Base-by-base conservation (phyloP, 2,329 filamentous ascomycete genomes). In the Nemania sp. region DNA sequence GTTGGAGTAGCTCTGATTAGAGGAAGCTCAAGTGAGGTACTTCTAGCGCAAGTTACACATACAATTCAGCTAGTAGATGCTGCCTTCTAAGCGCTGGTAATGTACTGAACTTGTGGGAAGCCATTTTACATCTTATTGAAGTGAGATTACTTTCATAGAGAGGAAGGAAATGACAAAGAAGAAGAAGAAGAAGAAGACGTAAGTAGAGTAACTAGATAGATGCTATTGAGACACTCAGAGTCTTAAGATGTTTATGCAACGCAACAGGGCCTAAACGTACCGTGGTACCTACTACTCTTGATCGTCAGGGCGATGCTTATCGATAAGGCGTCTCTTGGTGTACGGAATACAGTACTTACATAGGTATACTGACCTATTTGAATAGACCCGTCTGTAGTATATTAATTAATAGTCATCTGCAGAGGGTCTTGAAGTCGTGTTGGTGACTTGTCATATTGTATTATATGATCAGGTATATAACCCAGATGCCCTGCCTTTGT, bases 41-140 rank as follows among this genome's bases (percentile, higher is more conserved):
- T 51, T 53, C 49, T 18, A 47, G 43, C 27, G 41, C 61, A 43
- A 57, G 26, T 56, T 53, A 26, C 58, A 82, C 90, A 73, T 84
- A 96, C 93, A 95, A 96, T 82, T 96, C 93, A 67, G 93, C 86
- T 47, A 94, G 85, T 57, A 96, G 86, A 77, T 94, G 91, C 79
- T 96, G 92, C 79, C 87, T 89, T 75, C 91, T 88, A 76, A 94
- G 73, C 59, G 87, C 83, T 10, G 87, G 85, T 70, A 89, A 76
- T 52, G 78, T 79, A 47, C 78, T 79, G 75, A 88, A 79, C 56
- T 80, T 81, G 20, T 81, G 73, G 32, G 82, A 79, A 10, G 81
- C 74, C 85, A 88, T 88, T 7, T 61, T 71, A 52, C 53, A n/a
- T n/a, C n/a, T n/a, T n/a, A n/a, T n/a, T n/a, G n/a, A n/a, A n/a